Conservation (phyloP, 345 rosid genomes). For the Carallia brachiata region DNA sequence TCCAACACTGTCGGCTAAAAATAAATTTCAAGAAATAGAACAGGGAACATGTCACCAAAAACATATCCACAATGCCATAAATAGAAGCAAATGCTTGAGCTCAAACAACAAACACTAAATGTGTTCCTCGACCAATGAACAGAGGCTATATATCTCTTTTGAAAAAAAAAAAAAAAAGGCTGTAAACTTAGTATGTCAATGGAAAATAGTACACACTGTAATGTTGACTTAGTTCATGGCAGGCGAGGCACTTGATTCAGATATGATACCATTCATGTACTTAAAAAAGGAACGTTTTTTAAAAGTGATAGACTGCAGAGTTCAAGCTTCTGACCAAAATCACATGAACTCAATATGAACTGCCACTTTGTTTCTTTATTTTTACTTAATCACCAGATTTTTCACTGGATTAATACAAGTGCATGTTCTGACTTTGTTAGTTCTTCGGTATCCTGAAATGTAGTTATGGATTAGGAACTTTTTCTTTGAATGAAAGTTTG, state of each 20-base stretch:
- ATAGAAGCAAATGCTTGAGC: neutral
- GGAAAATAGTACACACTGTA: neutral
- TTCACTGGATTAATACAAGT: neutral
- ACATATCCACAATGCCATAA: neutral
- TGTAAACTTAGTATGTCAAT: neutral
- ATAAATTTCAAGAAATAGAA: constrained; percentile 3
- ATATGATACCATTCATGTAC: neutral
- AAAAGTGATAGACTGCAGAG: neutral
- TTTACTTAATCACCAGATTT: neutral
- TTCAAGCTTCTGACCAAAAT: constrained; percentile 1
- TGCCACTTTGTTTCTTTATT: neutral
- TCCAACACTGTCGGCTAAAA: constrained; percentile 44
- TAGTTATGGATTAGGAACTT: neutral
- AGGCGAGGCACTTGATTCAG: neutral
- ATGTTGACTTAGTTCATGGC: neutral
- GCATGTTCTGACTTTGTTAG: neutral
- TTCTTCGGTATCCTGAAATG: neutral
- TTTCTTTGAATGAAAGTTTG: neutral
- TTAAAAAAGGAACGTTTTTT: neutral
- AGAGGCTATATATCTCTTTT: no score
- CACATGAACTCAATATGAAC: neutral
- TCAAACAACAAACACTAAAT: neutral
- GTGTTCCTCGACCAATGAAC: neutral
- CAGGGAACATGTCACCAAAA: neutral
- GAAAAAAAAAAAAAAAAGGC: neutral